phyloP scores from a whole-genome alignment of 106 monocot genomes.

The Agapanthus africanus region DNA sequence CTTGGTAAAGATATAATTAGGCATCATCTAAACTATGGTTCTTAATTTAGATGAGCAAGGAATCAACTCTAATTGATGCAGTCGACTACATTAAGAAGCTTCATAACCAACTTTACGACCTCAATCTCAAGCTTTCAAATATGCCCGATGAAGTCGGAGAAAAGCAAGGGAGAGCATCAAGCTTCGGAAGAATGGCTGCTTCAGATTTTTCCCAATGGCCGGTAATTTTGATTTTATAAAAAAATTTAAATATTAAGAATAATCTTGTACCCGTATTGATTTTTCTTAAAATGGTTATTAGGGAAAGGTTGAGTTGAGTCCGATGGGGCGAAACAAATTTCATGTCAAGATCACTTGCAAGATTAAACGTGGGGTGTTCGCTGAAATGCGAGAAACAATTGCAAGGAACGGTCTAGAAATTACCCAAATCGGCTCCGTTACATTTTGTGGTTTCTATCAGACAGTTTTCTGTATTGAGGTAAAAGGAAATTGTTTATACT shows the following conservation, averaged over 20 bases:
- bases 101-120: constrained; percentile 34
- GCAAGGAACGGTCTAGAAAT: constrained; percentile 26
- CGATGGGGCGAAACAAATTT: constrained; percentile 33
- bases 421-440: constrained; percentile 17
- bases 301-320: constrained; percentile 33
- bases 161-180: constrained; percentile 30
- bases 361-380: constrained; percentile 19
- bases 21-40: too few species aligned
- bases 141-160: constrained; percentile 15
- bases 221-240: constrained; percentile 15
- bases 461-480: constrained; percentile 39
- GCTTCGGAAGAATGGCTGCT: constrained; percentile 8
- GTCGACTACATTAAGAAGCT: constrained; percentile 63
- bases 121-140: constrained; percentile 42
- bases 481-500: background rate
- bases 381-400: constrained; percentile 33
- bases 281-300: background rate
- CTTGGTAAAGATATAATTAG: too few species aligned
- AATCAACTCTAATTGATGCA: constrained; percentile 70
- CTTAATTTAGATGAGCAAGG: constrained; percentile 98
- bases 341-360: constrained; percentile 28
- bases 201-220: constrained; percentile 16
- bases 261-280: background rate
- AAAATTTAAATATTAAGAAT: background rate
- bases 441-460: constrained; percentile 24